A percentile compares a stretch with the other conserved stretches of the same genome.
These are phyloP conservation scores for Vanrija pseudolonga DNA, from an alignment of 1,284 basidiomycete species.

Conservation along the genomic window DNA sequence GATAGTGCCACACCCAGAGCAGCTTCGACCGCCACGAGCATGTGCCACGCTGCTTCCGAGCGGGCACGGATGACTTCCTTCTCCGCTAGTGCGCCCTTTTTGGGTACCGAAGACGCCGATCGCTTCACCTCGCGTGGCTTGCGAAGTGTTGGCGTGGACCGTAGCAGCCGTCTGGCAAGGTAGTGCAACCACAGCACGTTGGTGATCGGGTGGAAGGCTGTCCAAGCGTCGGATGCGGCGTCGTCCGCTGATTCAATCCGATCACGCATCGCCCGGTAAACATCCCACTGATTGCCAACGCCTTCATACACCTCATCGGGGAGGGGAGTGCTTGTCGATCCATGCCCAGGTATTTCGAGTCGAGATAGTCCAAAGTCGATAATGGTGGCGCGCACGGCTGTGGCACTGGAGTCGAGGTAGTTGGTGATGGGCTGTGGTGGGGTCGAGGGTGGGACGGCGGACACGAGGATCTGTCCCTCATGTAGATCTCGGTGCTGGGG, in stretches of 20 bases:
- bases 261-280: conserved; percentile 83
- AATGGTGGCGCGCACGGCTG: conserved; percentile 71
- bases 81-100: neutral
- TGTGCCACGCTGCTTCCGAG: conserved; percentile 9
- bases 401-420: conserved; percentile 40
- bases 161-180: conserved; percentile 31
- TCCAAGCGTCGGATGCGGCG: neutral
- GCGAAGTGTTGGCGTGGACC: conserved; percentile 21
- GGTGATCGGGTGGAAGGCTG: conserved; percentile 6
- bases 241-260: conserved; percentile 35
- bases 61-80: conserved; percentile 4
- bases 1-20: neutral
- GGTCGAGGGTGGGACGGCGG: conserved; percentile 2
- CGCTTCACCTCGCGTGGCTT: conserved; percentile 22
- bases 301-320: conserved; percentile 80
- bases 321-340: conserved; percentile 46
- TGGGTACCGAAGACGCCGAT: neutral
- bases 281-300: conserved; percentile 84
- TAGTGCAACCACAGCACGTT: conserved; percentile 43
- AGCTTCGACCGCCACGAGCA: conserved; percentile 10
- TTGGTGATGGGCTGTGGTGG: conserved; percentile 22
- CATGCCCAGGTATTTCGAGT: conserved; percentile 52
- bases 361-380: conserved; percentile 94
- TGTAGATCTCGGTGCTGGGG: conserved; percentile 90
- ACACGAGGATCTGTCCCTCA: conserved; percentile 94